These are phyloP conservation scores for Boletellus sp. DNA, from an alignment of 768 basidiomycete genomes.

Conservation along the genomic window DNA sequence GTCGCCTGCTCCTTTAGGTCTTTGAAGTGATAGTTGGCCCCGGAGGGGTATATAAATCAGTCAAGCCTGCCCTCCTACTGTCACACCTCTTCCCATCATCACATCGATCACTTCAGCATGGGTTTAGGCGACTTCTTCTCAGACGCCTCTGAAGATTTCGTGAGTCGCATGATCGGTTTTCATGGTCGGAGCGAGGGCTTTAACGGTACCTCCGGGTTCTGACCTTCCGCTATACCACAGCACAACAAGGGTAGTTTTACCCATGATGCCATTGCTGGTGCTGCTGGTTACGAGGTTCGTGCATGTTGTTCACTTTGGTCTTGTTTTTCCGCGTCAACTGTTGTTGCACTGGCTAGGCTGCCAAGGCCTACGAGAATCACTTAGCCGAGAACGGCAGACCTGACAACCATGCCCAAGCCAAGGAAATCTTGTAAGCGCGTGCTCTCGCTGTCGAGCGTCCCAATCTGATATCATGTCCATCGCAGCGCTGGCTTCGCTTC, in stretches of 20 bases:
- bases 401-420: slow-evolving; percentile 18
- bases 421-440: slow-evolving; percentile 19
- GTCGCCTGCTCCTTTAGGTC: slow-evolving; percentile 12
- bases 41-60: slow-evolving; percentile 20
- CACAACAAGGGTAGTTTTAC: slow-evolving; percentile 11
- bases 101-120: too few species aligned
- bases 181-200: not conserved
- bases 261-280: slow-evolving; percentile 21
- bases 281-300: slow-evolving; percentile 17
- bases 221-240: not conserved
- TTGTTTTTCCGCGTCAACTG: not conserved
- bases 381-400: slow-evolving; percentile 13
- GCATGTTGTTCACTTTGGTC: not conserved
- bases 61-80: not conserved
- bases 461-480: not conserved
- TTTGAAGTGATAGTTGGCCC: slow-evolving; percentile 7
- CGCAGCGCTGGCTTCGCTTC: slow-evolving; percentile 5
- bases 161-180: not conserved
- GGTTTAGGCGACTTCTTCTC: slow-evolving; percentile 2
- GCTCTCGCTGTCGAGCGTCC: not conserved
- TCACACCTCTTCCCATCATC: not conserved
- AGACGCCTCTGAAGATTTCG: not conserved
- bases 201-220: not conserved
- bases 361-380: slow-evolving; percentile 20
- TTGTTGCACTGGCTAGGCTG: slow-evolving; percentile 4